Percentiles rank a stretch among this genome's conserved stretches.
Evolutionary conservation across 2,329 filamentous ascomycete species (phyloP).

Genomic region (Xylaria sp.): DNA sequence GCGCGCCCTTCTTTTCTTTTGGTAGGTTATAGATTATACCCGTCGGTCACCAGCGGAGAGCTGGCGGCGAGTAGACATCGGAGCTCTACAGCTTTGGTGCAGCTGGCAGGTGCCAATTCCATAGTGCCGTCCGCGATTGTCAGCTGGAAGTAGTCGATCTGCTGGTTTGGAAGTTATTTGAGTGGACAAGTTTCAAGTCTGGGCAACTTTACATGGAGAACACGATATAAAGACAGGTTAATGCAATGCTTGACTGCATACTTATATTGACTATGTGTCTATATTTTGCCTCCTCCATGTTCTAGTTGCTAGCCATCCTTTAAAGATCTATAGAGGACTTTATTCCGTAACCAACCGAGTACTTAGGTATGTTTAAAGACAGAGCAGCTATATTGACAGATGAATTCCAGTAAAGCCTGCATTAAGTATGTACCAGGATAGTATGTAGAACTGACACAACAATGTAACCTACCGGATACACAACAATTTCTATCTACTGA

Average conservation of each 20-base stretch:
- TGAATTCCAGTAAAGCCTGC: background rate
- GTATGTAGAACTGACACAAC: no score
- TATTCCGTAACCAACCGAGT: background rate
- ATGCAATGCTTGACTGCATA: background rate
- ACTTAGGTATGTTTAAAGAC: background rate
- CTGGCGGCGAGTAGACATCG: no score
- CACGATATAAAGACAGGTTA: background rate
- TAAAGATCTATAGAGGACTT: background rate
- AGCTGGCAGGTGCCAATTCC: background rate
- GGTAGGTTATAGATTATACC: constrained; percentile 1
- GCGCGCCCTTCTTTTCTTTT: constrained; percentile 27
- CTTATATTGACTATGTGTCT: background rate
- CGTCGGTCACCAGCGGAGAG: constrained; percentile 45
- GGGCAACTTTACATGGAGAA: no score
- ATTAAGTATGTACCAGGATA: background rate
- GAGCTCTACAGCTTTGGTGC: background rate
- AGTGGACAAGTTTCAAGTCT: no score
- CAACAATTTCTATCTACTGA: no score
- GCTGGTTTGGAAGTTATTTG: no score
- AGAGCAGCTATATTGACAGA: background rate
- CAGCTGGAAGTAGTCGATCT: no score
- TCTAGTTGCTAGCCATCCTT: background rate
- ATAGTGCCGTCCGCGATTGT: background rate
- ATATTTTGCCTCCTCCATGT: no score
- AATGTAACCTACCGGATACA: no score